Conservation (phyloP, 1,284 basidiomycete genomes). For the Spongiforma sp. region DNA sequence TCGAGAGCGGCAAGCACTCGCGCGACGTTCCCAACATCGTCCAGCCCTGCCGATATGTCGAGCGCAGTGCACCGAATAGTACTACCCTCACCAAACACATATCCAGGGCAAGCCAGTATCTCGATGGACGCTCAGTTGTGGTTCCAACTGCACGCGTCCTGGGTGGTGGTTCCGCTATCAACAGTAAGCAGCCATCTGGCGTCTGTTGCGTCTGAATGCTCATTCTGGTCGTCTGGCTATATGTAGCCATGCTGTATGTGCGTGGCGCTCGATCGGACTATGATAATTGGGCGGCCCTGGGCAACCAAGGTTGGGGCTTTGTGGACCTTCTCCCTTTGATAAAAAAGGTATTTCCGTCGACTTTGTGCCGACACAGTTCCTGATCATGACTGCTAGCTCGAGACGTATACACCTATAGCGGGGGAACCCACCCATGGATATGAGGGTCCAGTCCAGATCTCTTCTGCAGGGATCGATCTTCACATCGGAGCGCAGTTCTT, state of each 20-base stretch:
- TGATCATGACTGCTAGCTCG: conserved; percentile 1
- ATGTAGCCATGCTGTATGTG: conserved; percentile 56
- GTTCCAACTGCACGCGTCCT: conserved; percentile 5
- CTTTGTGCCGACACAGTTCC: background rate
- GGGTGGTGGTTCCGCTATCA: conserved; percentile 11
- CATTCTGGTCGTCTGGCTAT: background rate
- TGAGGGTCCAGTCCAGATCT: conserved; percentile 8
- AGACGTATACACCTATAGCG: conserved; percentile 13
- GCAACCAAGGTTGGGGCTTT: conserved; percentile 58
- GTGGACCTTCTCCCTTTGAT: conserved; percentile 13
- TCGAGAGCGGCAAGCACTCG: background rate
- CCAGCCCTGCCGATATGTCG: conserved; percentile 9
- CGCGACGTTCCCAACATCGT: conserved; percentile 7
- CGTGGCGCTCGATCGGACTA: conserved; percentile 60
- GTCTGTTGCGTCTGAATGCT: background rate
- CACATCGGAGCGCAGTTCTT: conserved; percentile 14
- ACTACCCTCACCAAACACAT: conserved; percentile 1
- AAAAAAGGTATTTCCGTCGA: conserved; percentile 2
- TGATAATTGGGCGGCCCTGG: conserved; percentile 57
- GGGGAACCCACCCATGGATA: conserved; percentile 12
- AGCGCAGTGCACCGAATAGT: background rate
- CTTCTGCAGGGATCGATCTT: background rate
- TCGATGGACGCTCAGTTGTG: conserved; percentile 7
- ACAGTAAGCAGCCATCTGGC: conserved; percentile 1
- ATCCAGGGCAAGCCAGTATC: conserved; percentile 4